Base-by-base conservation (phyloP, 75 land plant genomes). In the Picea glauca region DNA sequence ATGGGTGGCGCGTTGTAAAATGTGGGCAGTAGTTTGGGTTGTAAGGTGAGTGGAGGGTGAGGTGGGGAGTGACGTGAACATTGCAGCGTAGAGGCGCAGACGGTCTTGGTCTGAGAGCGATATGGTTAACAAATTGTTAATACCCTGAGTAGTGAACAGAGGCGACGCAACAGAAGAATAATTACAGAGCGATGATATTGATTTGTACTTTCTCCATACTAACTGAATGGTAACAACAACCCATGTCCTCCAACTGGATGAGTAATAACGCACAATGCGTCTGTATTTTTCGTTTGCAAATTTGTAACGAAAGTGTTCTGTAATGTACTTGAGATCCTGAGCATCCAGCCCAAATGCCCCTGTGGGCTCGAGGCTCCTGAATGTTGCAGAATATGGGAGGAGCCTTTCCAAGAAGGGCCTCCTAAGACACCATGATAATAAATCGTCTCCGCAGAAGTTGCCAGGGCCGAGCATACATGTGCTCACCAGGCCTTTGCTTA, bases 221-320 rank as follows among this genome's bases (percentile, higher is more conserved):
- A 96, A 72, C 73, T 96, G 99, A 32, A 96, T 86, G 63, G 90
- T 96, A 7, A 96, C 96, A 9, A 93, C 96, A 1, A 91, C 99
- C 99, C 99, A 96, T n/a, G 94, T 93, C 20, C 94, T 77, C 99
- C 99, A 96, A 32, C 90, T 90, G 4, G 94, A 90, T 0, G 99
- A 96, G 80, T 93, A 90, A 79, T 83, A 92, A 77, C 88, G 43
- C 26, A 89, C 88, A 12, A 88, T 93, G 32, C 89, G 70, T 85
- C 81, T 96, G 23, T 93, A 84, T 84, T 84, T 89, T 70, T 93
- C 94, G 60, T 90, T 92, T 20, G 89, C 89, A 66, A 93, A 93
- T 56, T 87, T 91, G 78, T 80, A 80, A 4, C 81, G 58, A 87
- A 96, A 96, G 76, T 96, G 94, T 23, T 93, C 92, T 3, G 96